Percentiles rank a stretch among this genome's conserved stretches.
These are phyloP conservation scores for Globisporangium nodosum DNA, from an alignment of 352 stramenopile genomes.

Conservation along the genomic window DNA sequence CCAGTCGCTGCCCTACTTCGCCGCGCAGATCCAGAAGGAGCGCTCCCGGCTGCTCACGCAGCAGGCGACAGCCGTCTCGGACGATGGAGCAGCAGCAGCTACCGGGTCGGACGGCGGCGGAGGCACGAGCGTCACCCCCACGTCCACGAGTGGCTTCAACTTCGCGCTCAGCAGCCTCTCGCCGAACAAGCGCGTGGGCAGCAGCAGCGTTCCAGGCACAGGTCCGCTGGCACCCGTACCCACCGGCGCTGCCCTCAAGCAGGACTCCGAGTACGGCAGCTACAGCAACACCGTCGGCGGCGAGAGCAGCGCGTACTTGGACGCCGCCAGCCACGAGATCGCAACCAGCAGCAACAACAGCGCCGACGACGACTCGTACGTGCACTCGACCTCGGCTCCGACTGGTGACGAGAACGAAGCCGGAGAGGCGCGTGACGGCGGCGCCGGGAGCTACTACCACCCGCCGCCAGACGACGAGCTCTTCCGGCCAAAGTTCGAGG, in stretches of 20 bases:
- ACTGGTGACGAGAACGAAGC: not conserved
- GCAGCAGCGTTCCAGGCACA: not conserved
- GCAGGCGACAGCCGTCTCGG: conserved; percentile 17
- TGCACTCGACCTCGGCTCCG: not conserved
- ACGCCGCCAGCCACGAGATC: too few species aligned
- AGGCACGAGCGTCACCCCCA: conserved; percentile 34
- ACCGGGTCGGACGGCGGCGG: not conserved
- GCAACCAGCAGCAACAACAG: too few species aligned
- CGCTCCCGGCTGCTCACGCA: conserved; percentile 40
- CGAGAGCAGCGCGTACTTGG: not conserved
- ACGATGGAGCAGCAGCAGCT: not conserved
- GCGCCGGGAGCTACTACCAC: conserved; percentile 2
- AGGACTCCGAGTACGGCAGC: not conserved
- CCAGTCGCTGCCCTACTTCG: conserved; percentile 71
- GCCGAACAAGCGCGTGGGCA: conserved; percentile 30
- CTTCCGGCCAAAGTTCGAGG: conserved; percentile 13
- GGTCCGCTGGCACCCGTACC: not conserved
- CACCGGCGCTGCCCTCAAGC: not conserved
- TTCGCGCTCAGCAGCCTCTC: conserved; percentile 38
- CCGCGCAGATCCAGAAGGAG: conserved; percentile 69
- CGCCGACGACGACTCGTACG: not conserved
- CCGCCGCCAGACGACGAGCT: conserved; percentile 5
- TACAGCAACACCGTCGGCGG: not conserved
- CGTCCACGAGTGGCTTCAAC: conserved; percentile 26
- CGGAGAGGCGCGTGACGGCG: not conserved